Evolutionary conservation across 768 basidiomycete species (phyloP).

Genomic region (Filobasidium wieringae): DNA sequence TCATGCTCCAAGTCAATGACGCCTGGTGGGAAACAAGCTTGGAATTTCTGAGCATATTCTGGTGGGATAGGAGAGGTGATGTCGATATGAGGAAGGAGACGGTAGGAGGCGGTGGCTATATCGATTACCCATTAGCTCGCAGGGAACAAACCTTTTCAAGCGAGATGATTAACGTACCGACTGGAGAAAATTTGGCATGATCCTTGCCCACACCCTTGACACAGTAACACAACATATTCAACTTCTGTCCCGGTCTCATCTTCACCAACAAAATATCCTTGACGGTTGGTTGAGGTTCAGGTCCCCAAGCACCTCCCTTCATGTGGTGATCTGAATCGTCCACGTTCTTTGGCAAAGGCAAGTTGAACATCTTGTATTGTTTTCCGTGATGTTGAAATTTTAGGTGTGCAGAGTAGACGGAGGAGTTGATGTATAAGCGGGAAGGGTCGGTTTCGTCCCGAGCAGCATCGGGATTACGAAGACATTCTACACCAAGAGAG

Average conservation of each 20-base stretch:
- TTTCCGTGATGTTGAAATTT: slow-evolving; percentile 72
- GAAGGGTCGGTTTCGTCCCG: slow-evolving; percentile 50
- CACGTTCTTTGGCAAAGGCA: slow-evolving; percentile 18
- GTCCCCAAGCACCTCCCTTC: slow-evolving; percentile 23
- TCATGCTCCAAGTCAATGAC: slow-evolving; percentile 39
- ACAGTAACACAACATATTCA: slow-evolving; percentile 78
- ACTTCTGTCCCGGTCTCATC: slow-evolving; percentile 74
- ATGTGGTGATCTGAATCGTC: slow-evolving; percentile 4
- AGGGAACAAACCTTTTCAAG: not conserved
- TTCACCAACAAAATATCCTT: slow-evolving; percentile 80
- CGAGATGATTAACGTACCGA: slow-evolving; percentile 48
- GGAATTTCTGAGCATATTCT: slow-evolving; percentile 67
- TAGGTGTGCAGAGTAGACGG: slow-evolving; percentile 40
- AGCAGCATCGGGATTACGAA: slow-evolving; percentile 46
- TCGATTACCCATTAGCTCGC: not conserved
- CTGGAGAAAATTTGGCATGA: slow-evolving; percentile 93
- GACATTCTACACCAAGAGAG: slow-evolving; percentile 55
- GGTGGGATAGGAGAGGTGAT: slow-evolving; percentile 63
- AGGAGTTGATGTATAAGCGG: slow-evolving; percentile 58
- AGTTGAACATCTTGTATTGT: slow-evolving; percentile 51
- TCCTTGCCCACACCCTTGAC: slow-evolving; percentile 86
- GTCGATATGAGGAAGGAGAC: slow-evolving; percentile 71
- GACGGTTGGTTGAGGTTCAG: slow-evolving; percentile 57
- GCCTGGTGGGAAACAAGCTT: slow-evolving; percentile 67
- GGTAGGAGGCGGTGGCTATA: slow-evolving; percentile 86